Conservation (phyloP, 2,329 filamentous ascomycete species). For the Colletotrichum higginsianum region DNA sequence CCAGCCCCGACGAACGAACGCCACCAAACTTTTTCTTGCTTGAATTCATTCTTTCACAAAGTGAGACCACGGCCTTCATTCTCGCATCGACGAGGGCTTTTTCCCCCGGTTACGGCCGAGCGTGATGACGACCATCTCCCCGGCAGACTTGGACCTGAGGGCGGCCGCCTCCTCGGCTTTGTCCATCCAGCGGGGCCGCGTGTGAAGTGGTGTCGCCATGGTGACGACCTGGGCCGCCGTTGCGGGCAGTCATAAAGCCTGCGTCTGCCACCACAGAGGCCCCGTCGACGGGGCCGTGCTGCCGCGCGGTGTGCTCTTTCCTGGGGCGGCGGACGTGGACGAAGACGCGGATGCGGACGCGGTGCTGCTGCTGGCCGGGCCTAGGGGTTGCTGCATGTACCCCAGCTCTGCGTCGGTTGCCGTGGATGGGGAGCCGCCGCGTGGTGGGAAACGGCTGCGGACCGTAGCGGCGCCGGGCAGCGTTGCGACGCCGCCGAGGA, state of each 20-base stretch:
- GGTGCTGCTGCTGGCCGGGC: conserved; percentile 19
- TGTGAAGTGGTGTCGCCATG: conserved; percentile 24
- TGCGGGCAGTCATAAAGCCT: conserved; percentile 37
- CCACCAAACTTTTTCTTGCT: neutral
- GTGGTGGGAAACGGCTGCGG: conserved; percentile 38
- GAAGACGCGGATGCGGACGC: neutral
- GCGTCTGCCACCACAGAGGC: conserved; percentile 27
- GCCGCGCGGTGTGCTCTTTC: neutral
- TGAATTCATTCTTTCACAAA: neutral
- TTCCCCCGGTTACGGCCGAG: neutral
- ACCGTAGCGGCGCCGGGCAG: conserved; percentile 44
- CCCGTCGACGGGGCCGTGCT: conserved; percentile 3
- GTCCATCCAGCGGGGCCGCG: neutral
- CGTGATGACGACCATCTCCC: conserved; percentile 16
- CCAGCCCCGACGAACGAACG: neutral
- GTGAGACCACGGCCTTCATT: no score
- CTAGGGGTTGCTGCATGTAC: conserved; percentile 38
- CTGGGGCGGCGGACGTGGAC: neutral
- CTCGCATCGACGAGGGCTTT: neutral
- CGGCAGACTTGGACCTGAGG: neutral
- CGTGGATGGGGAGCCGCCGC: conserved; percentile 8
- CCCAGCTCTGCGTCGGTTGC: conserved; percentile 35
- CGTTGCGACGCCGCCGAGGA: conserved; percentile 45
- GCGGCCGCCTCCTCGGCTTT: neutral
- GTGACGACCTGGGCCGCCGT: conserved; percentile 36